A percentile compares a stretch with the other conserved stretches of the same genome.
These are phyloP conservation scores for Yarrowia bubula DNA, from an alignment of 805 yeast genomes.

Conservation along the genomic window DNA sequence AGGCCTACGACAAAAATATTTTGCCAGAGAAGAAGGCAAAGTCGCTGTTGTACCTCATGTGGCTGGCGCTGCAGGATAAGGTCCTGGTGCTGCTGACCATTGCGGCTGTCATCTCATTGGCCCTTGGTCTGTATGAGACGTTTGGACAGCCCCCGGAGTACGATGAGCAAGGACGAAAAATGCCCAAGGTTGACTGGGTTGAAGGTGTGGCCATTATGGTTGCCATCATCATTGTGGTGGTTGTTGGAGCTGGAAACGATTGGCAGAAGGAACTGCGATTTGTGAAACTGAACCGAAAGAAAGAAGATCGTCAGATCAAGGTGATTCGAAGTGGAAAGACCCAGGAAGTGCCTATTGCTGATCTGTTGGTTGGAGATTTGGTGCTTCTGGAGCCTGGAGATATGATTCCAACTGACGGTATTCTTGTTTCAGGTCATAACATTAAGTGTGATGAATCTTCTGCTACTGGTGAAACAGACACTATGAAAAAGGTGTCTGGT, in stretches of 20 bases:
- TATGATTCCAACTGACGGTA: constrained; percentile 83
- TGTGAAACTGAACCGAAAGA: constrained; percentile 79
- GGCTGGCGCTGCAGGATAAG: constrained; percentile 86
- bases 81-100: constrained; percentile 77
- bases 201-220: constrained; percentile 97
- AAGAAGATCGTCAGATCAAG: constrained; percentile 75
- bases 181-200: constrained; percentile 94
- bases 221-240: constrained; percentile 84
- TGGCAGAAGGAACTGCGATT: constrained; percentile 95
- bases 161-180: constrained; percentile 72
- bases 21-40: constrained; percentile 73
- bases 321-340: constrained; percentile 75
- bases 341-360: constrained; percentile 64
- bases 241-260: constrained; percentile 94
- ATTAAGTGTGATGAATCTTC: constrained; percentile 90
- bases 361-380: constrained; percentile 83
- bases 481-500: constrained; percentile 68
- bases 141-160: constrained; percentile 77
- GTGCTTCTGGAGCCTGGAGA: constrained; percentile 88
- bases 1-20: constrained; percentile 64
- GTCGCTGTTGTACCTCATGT: constrained; percentile 64
- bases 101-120: constrained; percentile 87
- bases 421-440: constrained; percentile 63
- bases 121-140: constrained; percentile 87
- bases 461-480: constrained; percentile 89